Conservation (phyloP, 2,329 filamentous ascomycete genomes). For the Aureobasidium pullulans region DNA sequence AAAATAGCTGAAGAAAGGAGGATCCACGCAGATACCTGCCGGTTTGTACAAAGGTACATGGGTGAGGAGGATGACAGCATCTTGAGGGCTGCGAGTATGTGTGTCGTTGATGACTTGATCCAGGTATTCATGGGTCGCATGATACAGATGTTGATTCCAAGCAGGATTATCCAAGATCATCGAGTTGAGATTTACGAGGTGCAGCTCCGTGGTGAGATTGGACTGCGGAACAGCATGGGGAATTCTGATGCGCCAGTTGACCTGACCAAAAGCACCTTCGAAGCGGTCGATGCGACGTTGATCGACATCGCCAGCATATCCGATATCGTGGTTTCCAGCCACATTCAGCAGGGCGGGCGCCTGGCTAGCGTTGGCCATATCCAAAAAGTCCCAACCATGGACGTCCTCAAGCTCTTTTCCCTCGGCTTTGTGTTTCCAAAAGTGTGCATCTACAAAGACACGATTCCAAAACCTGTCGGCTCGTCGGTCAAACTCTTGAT, state of each 20-base stretch:
- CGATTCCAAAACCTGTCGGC: constrained; percentile 71
- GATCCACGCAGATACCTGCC: constrained; percentile 73
- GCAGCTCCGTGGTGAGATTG: constrained; percentile 56
- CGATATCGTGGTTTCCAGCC: constrained; percentile 92
- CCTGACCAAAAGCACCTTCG: constrained; percentile 73
- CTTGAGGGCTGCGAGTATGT: constrained; percentile 21
- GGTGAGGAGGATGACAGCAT: constrained; percentile 79
- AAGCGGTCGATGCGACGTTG: constrained; percentile 70
- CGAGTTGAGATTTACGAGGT: constrained; percentile 80
- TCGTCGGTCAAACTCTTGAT: constrained; percentile 72
- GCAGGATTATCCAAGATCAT: constrained; percentile 90
- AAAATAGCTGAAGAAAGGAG: constrained; percentile 76
- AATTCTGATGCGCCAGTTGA: constrained; percentile 58
- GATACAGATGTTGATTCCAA: constrained; percentile 57
- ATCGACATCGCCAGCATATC: constrained; percentile 87
- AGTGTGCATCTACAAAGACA: constrained; percentile 56
- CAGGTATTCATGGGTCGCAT: constrained; percentile 56
- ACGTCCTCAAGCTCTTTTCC: constrained; percentile 19
- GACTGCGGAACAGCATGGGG: constrained; percentile 29
- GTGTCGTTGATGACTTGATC: not conserved
- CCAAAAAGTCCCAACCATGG: not conserved
- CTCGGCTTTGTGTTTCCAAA: not conserved
- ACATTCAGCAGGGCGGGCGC: constrained; percentile 65
- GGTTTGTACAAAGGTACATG: constrained; percentile 87
- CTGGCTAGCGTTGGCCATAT: not conserved